phyloP scores from a whole-genome alignment of 2,329 filamentous ascomycete genomes.

The Penicillium concentricum region DNA sequence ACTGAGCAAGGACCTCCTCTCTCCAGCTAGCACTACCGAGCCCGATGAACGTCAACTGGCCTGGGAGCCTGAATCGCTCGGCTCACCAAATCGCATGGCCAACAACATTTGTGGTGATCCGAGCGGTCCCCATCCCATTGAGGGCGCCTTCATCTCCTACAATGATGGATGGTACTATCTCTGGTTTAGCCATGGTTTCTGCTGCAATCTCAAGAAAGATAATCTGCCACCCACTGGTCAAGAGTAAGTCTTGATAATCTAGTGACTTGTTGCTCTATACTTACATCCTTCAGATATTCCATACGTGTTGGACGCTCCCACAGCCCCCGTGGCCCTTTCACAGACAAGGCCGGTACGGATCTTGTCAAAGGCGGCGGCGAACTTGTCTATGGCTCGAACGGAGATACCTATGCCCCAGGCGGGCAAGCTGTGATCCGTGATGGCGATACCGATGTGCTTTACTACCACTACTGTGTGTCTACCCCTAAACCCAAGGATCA shows the following conservation, averaged over 20 bases:
- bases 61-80: conserved; percentile 24
- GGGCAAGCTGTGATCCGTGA: conserved; percentile 62
- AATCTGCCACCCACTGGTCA: conserved; percentile 51
- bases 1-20: conserved; percentile 39
- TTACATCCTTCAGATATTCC: conserved; percentile 49
- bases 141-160: conserved; percentile 33
- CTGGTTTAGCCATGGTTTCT: conserved; percentile 37
- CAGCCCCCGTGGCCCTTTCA: conserved; percentile 54
- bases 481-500: no score
- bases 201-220: conserved; percentile 30
- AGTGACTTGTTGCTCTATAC: neutral
- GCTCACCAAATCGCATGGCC: conserved; percentile 20
- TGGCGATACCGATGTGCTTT: conserved; percentile 30
- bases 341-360: conserved; percentile 53
- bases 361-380: conserved; percentile 61
- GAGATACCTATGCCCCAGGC: conserved; percentile 63
- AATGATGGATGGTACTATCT: conserved; percentile 34
- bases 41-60: conserved; percentile 32
- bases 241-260: conserved; percentile 40
- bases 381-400: conserved; percentile 60
- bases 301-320: conserved; percentile 63
- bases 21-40: conserved; percentile 17
- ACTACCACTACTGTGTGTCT: conserved; percentile 37
- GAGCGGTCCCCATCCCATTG: conserved; percentile 32
- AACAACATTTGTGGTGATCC: conserved; percentile 30